A percentile compares a stretch with the other conserved stretches of the same genome.
Conservation (phyloP, 163 green algal genomes). For the Chlorella variabilis region DNA sequence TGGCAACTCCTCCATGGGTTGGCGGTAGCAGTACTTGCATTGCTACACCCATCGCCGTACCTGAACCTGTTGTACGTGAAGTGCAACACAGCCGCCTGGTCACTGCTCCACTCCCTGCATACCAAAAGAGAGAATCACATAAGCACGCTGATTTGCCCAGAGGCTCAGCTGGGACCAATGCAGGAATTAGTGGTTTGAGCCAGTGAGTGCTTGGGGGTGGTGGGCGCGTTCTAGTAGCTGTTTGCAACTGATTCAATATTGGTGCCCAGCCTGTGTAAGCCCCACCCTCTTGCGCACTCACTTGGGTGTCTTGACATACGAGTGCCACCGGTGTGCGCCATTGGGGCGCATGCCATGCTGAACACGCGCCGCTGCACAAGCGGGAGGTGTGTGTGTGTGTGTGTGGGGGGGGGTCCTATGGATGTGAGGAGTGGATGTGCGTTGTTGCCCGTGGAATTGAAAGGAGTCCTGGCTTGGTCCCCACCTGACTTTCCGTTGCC, state of each 20-base stretch:
- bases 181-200: no score
- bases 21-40: neutral
- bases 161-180: no score
- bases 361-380: slow-evolving; percentile 61
- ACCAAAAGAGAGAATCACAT: neutral
- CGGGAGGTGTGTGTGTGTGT: no score
- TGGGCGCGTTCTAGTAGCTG: neutral
- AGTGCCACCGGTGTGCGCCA: slow-evolving; percentile 84
- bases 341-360: slow-evolving; percentile 77
- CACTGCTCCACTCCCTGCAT: slow-evolving; percentile 66
- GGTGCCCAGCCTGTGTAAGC: neutral
- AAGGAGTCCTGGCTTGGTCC: neutral
- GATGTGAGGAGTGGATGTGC: no score
- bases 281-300: slow-evolving; percentile 40
- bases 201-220: neutral
- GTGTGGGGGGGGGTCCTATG: no score
- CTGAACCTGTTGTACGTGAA: slow-evolving; percentile 86
- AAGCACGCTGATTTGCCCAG: neutral
- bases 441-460: no score
- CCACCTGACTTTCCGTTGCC: slow-evolving; percentile 35
- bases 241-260: no score
- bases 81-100: slow-evolving; percentile 81
- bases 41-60: neutral
- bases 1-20: no score
- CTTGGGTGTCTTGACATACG: slow-evolving; percentile 70